Conservation (phyloP, 2,329 filamentous ascomycete genomes). For the Huntiella moniliformis region DNA sequence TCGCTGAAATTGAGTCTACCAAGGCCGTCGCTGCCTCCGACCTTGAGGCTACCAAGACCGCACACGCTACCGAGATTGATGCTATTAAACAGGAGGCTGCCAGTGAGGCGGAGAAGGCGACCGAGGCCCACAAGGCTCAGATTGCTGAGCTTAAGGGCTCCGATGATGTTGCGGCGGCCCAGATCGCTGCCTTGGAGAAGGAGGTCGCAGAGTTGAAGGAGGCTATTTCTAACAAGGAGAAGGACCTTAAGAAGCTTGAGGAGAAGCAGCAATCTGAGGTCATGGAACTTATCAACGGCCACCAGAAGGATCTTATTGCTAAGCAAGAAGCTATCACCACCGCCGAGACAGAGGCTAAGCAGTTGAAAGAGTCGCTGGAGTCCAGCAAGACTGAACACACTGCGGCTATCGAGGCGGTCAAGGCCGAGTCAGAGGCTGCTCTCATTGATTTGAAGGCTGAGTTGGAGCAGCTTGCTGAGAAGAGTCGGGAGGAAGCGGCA, state of each 20-base stretch:
- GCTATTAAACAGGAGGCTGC: constrained; percentile 20
- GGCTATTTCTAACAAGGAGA: constrained; percentile 14
- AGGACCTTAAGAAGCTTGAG: constrained; percentile 13
- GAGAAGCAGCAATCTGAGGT: constrained; percentile 8
- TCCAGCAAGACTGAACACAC: constrained; percentile 4
- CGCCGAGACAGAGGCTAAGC: constrained; percentile 18
- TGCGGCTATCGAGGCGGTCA: constrained; percentile 13
- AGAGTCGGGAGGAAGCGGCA: constrained; percentile 3
- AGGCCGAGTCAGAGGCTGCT: constrained; percentile 13
- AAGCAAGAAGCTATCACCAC: constrained; percentile 19
- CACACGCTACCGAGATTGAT: constrained; percentile 29
- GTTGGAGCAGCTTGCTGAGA: constrained; percentile 6
- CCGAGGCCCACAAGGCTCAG: constrained; percentile 23
- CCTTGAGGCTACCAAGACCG: constrained; percentile 21
- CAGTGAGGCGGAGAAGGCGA: constrained; percentile 27
- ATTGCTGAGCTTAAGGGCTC: constrained; percentile 25
- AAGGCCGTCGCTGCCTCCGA: constrained; percentile 23
- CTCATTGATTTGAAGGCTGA: constrained; percentile 16
- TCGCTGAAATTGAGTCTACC: constrained; percentile 20
- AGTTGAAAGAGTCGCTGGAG: constrained; percentile 14
- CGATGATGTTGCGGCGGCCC: constrained; percentile 20
- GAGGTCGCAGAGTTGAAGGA: constrained; percentile 18
- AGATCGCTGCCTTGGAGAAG: constrained; percentile 31
- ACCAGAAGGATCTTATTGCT: constrained; percentile 10
- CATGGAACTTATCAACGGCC: constrained; percentile 8